Percentiles rank a stretch among this genome's conserved stretches.
These are phyloP conservation scores for Rutidosis leptorrhynchoides DNA, from an alignment of 129 eudicot species.

Conservation along the genomic window DNA sequence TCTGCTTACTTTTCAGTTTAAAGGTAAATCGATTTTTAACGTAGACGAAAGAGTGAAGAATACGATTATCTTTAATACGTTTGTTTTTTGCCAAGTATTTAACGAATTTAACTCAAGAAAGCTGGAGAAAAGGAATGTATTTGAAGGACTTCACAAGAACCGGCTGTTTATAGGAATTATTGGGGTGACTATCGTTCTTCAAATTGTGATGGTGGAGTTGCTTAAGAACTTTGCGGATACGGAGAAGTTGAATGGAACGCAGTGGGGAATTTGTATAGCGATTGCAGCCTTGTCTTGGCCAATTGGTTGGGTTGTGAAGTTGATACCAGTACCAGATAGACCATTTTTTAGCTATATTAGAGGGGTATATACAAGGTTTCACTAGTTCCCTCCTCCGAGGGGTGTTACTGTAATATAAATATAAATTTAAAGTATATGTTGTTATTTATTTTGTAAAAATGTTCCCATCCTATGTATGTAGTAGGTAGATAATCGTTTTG, in stretches of 20 bases:
- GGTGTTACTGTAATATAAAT: no score
- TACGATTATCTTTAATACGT: constrained; percentile 73
- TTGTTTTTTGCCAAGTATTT: constrained; percentile 87
- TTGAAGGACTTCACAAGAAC: constrained; percentile 61
- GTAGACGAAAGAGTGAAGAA: constrained; percentile 57
- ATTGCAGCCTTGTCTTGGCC: constrained; percentile 76
- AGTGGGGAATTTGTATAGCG: constrained; percentile 65
- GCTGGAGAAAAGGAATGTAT: constrained; percentile 71
- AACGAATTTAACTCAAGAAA: constrained; percentile 75
- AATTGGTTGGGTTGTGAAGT: constrained; percentile 67
- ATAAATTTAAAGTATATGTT: no score
- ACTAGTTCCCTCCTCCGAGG: no score
- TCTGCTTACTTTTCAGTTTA: constrained; percentile 60
- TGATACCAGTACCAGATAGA: constrained; percentile 61
- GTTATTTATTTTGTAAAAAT: no score
- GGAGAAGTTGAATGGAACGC: constrained; percentile 54
- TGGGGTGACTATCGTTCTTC: constrained; percentile 58
- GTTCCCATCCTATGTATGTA: no score
- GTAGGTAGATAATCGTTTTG: no score
- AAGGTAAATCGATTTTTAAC: constrained; percentile 50
- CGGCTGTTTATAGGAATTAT: constrained; percentile 59
- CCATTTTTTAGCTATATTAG: constrained; percentile 49
- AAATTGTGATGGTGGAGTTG: constrained; percentile 77
- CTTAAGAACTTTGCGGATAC: constrained; percentile 72
- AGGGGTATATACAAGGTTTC: no score